Evolutionary conservation across 164 flowering plant genomes (phyloP).

Genomic region (Liquidambar formosana): DNA sequence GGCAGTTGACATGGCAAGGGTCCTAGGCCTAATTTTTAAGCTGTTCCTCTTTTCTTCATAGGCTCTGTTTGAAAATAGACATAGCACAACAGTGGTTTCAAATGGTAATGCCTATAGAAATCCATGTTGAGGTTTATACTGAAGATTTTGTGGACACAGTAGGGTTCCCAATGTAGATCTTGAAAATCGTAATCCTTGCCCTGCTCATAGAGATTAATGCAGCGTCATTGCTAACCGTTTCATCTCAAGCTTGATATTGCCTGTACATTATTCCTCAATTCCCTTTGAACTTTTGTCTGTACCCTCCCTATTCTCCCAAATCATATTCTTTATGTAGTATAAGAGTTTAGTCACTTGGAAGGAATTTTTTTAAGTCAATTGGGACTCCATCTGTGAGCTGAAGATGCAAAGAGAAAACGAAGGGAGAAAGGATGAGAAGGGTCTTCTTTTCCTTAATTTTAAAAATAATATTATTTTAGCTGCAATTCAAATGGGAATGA

Average conservation of each 20-base stretch:
- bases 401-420: background rate
- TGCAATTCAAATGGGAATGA: background rate
- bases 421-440: background rate
- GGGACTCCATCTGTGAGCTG: background rate
- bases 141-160: too few species aligned
- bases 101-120: too few species aligned
- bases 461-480: background rate
- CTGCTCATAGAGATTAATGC: background rate
- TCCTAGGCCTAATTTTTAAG: too few species aligned
- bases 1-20: too few species aligned
- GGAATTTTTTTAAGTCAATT: background rate
- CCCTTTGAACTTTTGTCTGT: background rate
- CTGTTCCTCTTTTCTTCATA: too few species aligned
- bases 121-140: too few species aligned
- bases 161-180: too few species aligned
- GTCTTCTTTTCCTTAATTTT: background rate
- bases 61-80: too few species aligned
- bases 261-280: background rate
- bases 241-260: background rate
- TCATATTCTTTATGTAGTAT: background rate
- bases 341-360: background rate
- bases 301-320: background rate
- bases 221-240: background rate
- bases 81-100: too few species aligned
- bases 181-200: too few species aligned